Evolutionary conservation across 108 stramenopile species (phyloP).

Genomic region (Fragilariopsis cylindrus): DNA sequence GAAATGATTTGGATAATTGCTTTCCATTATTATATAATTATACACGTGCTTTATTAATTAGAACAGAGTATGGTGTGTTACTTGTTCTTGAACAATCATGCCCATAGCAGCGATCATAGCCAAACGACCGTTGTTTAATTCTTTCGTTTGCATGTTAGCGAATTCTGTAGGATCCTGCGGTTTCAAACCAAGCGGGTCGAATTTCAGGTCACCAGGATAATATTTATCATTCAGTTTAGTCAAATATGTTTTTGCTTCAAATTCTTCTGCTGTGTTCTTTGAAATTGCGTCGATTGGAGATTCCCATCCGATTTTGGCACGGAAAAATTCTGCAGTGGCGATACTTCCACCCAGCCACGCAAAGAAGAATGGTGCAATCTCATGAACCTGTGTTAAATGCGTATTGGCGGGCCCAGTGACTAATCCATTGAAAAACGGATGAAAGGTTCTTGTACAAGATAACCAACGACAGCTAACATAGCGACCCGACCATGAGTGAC

Average conservation of each 20-base stretch:
- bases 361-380: conserved; percentile 43
- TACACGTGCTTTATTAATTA: neutral
- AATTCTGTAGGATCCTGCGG: conserved; percentile 53
- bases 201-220: conserved; percentile 57
- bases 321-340: conserved; percentile 30
- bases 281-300: conserved; percentile 22
- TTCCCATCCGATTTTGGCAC: conserved; percentile 37
- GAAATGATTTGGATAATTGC: no score
- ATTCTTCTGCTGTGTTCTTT: conserved; percentile 4
- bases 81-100: conserved; percentile 75
- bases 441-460: conserved; percentile 24
- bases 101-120: conserved; percentile 76
- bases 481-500: conserved; percentile 72
- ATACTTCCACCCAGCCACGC: conserved; percentile 44
- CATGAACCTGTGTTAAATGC: conserved; percentile 75
- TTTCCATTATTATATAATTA: no score
- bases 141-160: conserved; percentile 61
- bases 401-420: conserved; percentile 88
- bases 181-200: conserved; percentile 68
- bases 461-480: conserved; percentile 53
- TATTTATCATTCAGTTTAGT: conserved; percentile 42
- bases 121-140: conserved; percentile 78
- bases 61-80: conserved; percentile 26
- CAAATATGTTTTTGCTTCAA: conserved; percentile 42
- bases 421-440: conserved; percentile 63